Evolutionary conservation across 1,139 yeast genomes (phyloP).

Genomic region (Scheffersomyces segobiensis): DNA sequence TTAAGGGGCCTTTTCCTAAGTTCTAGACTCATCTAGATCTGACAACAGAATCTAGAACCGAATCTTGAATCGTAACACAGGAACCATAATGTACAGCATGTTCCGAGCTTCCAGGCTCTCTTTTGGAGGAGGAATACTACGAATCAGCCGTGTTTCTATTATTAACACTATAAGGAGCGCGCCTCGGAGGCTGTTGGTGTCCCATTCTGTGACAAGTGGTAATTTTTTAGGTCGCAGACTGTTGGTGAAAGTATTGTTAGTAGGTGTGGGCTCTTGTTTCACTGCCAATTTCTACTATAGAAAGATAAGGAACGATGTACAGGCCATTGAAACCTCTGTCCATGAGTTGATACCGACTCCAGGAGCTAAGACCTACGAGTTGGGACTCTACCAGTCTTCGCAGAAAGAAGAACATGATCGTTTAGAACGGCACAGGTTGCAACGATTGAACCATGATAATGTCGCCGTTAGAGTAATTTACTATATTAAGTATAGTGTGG

Average conservation of each 20-base stretch:
- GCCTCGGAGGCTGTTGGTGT: neutral
- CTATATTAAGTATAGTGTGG: slow-evolving; percentile 39
- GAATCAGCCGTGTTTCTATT: neutral
- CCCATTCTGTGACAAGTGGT: neutral
- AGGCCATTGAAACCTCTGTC: slow-evolving; percentile 33
- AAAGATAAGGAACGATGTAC: slow-evolving; percentile 28
- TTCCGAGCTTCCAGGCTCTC: neutral
- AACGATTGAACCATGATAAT: slow-evolving; percentile 25
- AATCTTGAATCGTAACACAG: neutral
- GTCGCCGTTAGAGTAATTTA: slow-evolving; percentile 29
- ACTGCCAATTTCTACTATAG: neutral
- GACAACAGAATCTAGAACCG: neutral
- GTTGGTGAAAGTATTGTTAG: neutral
- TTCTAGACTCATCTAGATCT: neutral
- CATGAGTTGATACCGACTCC: slow-evolving; percentile 45
- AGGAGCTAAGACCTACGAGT: slow-evolving; percentile 64
- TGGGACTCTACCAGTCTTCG: slow-evolving; percentile 64
- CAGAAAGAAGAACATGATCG: slow-evolving; percentile 47
- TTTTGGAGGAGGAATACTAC: neutral
- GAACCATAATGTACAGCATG: neutral
- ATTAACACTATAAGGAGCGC: neutral
- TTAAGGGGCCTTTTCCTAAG: neutral
- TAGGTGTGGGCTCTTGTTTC: neutral
- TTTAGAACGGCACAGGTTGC: slow-evolving; percentile 21
- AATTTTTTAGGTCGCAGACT: neutral